Conservation (phyloP, 371 early-diverging fungal species). For the Mucor plumbeus region DNA sequence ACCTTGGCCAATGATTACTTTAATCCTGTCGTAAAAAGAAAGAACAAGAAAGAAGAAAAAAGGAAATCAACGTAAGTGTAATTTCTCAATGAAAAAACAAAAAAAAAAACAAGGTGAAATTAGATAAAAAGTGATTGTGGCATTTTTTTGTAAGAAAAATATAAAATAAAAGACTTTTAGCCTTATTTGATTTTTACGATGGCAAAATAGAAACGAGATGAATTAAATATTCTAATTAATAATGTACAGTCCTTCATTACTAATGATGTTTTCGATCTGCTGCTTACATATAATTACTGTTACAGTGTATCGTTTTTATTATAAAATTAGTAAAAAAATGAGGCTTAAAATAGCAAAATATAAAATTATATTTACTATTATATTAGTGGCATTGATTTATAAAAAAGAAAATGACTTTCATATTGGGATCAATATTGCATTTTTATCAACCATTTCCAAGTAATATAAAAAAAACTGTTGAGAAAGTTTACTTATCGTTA, state of each 20-base stretch:
- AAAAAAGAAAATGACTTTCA: too few species aligned
- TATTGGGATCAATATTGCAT: not conserved
- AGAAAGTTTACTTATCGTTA: not conserved
- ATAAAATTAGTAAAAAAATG: slow-evolving; percentile 2
- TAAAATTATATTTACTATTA: not conserved
- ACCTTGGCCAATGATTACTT: slow-evolving; percentile 15
- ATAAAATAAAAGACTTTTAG: not conserved
- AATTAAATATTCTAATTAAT: not conserved
- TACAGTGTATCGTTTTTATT: not conserved
- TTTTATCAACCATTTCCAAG: not conserved
- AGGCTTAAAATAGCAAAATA: slow-evolving; percentile 2
- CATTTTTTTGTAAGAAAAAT: too few species aligned
- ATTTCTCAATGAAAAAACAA: not conserved
- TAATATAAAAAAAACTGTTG: not conserved
- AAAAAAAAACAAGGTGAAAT: too few species aligned
- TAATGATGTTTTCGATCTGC: slow-evolving; percentile 4
- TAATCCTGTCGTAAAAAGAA: not conserved
- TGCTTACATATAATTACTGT: not conserved
- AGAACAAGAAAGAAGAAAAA: slow-evolving; percentile 4
- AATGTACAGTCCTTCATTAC: not conserved
- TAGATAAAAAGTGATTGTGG: not conserved
- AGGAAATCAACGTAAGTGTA: too few species aligned
- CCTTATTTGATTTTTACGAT: not conserved
- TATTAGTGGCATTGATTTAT: not conserved
- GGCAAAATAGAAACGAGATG: not conserved